Percentiles rank a stretch among this genome's conserved stretches.
Conservation (phyloP, 1,139 yeast species). For the Keqinozyma sinolaborantium region DNA sequence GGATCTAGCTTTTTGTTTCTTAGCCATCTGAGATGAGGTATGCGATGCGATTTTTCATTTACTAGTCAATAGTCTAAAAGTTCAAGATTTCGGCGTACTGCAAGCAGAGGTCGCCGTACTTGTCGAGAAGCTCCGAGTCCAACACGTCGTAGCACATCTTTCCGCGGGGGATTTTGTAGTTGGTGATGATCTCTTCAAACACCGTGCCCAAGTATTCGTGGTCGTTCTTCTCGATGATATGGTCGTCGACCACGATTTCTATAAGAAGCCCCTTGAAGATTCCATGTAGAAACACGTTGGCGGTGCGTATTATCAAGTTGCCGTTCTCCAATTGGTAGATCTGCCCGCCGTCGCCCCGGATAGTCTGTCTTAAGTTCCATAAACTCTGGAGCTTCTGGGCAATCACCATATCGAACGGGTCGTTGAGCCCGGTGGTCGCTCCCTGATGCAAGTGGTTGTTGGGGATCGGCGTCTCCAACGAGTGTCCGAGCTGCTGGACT, state of each 20-base stretch:
- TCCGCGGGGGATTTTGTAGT: constrained; percentile 41
- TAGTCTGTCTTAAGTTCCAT: constrained; percentile 70
- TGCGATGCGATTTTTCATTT: constrained; percentile 1
- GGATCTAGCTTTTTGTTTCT: constrained; percentile 14
- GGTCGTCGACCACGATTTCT: constrained; percentile 42
- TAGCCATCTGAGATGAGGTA: constrained; percentile 18
- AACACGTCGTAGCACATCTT: constrained; percentile 32
- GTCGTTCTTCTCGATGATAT: constrained; percentile 11
- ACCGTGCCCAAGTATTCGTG: constrained; percentile 13
- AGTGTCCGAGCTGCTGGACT: constrained; percentile 15
- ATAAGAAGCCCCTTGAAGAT: constrained; percentile 67
- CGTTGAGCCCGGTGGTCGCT: constrained; percentile 48
- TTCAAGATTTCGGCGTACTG: constrained; percentile 47
- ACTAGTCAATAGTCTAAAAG: constrained; percentile 16
- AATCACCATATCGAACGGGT: constrained; percentile 46
- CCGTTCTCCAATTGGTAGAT: constrained; percentile 53
- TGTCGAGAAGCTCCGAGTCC: constrained; percentile 23
- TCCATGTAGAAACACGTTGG: constrained; percentile 74
- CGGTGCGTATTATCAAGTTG: constrained; percentile 49
- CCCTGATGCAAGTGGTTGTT: constrained; percentile 38
- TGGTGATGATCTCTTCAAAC: constrained; percentile 26
- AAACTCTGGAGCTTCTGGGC: constrained; percentile 62
- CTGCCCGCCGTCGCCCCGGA: constrained; percentile 75
- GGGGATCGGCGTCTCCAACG: constrained; percentile 25
- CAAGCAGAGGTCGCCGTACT: constrained; percentile 41